Evolutionary conservation across 1,284 basidiomycete species (phyloP), one percentile per base, ranked within the genome.

Genomic region (Cutaneotrichosporon cyanovorans): DNA sequence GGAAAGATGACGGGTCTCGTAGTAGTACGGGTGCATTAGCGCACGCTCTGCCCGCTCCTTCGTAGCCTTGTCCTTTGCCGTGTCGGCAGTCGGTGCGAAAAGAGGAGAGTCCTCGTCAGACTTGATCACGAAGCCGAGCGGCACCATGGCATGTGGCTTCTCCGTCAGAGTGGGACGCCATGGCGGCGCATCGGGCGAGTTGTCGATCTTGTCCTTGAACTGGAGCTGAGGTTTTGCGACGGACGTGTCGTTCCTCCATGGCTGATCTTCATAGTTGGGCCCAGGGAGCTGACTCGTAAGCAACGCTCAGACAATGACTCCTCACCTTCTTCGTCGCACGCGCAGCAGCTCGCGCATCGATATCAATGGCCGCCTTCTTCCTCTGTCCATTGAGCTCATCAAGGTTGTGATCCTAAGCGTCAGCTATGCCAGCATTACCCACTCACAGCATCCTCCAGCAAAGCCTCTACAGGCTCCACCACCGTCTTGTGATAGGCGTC

Each of bases 361-460:
- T 51, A 23, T 60, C 53, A 11, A 71, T 68, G 2, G 61, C 68
- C 5, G 70, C 61, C n/a, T 80, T 76, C 62, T 83, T 87, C 45
- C 75, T 78, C 56, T 78, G 76, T 2, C 90, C 90, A 15, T 82
- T 73, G 55, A 80, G 79, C 52, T 86, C 80, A 62, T 96, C 91
- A 32, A 96, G 68, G 53, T 81, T 82, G 4, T 80, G 82, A 65
- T 95, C 87, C 84, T 87, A 48, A 0, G 12, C 1, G 16, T 23
- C 7, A 35, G 34, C 33, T 35, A 18, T 23, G 43, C 12, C 50
- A 19, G 12, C 20, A 52, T 21, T 40, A 39, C 48, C 39, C 30
- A 74, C 81, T 67, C 58, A 85, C 87, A 5, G 89, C 85, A 46
- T 80, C 78, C 69, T 97, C 93, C 46, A 95, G 72, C 46, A 96